A percentile compares a stretch with the other conserved stretches of the same genome.
Conservation (phyloP, 805 yeast genomes). For the Naumovozyma castellii region DNA sequence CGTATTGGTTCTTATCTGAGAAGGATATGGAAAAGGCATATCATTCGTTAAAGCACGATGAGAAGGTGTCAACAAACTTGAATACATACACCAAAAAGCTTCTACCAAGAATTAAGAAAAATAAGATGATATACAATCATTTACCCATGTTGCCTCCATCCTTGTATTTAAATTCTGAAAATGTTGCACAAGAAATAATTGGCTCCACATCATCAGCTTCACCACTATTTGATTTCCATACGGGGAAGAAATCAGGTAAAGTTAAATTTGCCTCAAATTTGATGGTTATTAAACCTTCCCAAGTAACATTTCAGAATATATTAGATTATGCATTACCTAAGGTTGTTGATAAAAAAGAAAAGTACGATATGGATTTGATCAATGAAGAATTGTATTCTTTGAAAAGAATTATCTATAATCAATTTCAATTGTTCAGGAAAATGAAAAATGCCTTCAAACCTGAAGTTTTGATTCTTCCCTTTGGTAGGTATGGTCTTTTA, state of each 20-base stretch:
- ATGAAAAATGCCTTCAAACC: slow-evolving; percentile 16
- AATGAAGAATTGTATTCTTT: slow-evolving; percentile 23
- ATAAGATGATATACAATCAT: slow-evolving; percentile 29
- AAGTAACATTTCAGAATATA: slow-evolving; percentile 19
- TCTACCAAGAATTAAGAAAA: slow-evolving; percentile 13
- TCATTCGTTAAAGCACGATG: slow-evolving; percentile 12
- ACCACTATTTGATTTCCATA: slow-evolving; percentile 15
- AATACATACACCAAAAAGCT: slow-evolving; percentile 19
- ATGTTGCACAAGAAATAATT: slow-evolving; percentile 25
- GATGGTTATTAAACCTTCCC: slow-evolving; percentile 51
- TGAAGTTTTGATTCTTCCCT: slow-evolving; percentile 25
- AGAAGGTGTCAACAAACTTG: slow-evolving; percentile 17
- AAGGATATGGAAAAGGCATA: slow-evolving; percentile 17
- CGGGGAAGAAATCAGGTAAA: slow-evolving; percentile 19
- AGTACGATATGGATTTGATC: slow-evolving; percentile 26
- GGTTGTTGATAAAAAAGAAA: slow-evolving; percentile 9
- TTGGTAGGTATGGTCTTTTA: slow-evolving; percentile 24
- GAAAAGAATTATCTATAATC: slow-evolving; percentile 20
- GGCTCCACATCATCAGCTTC: slow-evolving; percentile 19
- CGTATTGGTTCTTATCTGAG: slow-evolving; percentile 32
- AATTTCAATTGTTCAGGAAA: slow-evolving; percentile 23
- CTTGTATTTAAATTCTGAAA: slow-evolving; percentile 17
- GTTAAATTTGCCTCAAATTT: slow-evolving; percentile 35
- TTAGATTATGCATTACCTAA: slow-evolving; percentile 15
- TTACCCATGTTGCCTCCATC: slow-evolving; percentile 31